Conservation (phyloP, 805 yeast genomes). For the Lipomyces oligophaga region DNA sequence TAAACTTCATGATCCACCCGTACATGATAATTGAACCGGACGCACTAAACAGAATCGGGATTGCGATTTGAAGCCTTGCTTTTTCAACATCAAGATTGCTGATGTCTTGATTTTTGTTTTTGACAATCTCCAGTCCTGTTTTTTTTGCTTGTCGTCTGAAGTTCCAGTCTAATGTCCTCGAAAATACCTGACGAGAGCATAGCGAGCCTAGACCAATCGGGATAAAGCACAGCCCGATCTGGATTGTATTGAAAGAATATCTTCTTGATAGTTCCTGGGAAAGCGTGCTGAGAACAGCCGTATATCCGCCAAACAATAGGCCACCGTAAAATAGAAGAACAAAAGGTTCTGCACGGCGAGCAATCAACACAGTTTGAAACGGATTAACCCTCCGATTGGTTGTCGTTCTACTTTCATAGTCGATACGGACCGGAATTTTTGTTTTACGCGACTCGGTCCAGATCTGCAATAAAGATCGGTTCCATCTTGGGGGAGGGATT, state of each 20-base stretch:
- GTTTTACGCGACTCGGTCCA: neutral
- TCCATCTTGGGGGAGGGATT: conserved; percentile 31
- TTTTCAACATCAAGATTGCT: conserved; percentile 19
- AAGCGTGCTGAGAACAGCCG: neutral
- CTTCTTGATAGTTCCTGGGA: neutral
- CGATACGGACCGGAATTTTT: neutral
- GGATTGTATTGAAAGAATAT: conserved; percentile 4
- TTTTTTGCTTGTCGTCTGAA: conserved; percentile 9
- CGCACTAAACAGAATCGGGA: conserved; percentile 3
- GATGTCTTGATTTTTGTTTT: conserved; percentile 3
- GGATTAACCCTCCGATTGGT: conserved; percentile 3
- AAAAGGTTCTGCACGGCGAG: neutral
- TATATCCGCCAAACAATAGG: neutral
- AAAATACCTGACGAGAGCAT: neutral
- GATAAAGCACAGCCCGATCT: conserved; percentile 5
- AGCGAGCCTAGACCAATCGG: conserved; percentile 13
- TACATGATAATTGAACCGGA: conserved; percentile 5
- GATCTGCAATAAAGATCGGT: neutral
- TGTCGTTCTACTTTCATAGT: neutral
- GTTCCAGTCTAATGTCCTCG: conserved; percentile 9
- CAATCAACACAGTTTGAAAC: conserved; percentile 1
- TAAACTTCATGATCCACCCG: conserved; percentile 24
- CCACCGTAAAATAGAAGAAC: neutral
- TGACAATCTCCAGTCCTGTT: neutral
- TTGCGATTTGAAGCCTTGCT: conserved; percentile 16